A percentile compares a stretch with the other conserved stretches of the same genome.
Conservation (phyloP, 2,329 filamentous ascomycete genomes). For the Botrytis pseudocinerea region DNA sequence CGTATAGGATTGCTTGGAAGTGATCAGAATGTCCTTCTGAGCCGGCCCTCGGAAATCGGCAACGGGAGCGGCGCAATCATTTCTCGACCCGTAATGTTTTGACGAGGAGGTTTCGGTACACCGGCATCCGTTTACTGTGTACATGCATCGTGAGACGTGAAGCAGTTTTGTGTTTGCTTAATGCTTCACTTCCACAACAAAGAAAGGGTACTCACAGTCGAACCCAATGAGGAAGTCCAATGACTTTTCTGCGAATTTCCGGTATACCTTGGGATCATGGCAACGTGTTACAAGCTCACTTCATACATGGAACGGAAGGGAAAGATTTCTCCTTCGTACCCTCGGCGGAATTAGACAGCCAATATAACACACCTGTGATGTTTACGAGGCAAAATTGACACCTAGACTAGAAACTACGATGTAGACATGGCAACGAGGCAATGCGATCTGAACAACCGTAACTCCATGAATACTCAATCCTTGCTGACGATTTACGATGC, state of each 20-base stretch:
- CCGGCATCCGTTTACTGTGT: neutral
- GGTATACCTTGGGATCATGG: neutral
- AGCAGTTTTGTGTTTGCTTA: neutral
- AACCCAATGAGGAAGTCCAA: neutral
- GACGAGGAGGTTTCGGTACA: neutral
- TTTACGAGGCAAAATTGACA: neutral
- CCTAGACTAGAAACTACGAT: neutral
- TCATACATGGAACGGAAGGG: constrained; percentile 1
- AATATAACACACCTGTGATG: neutral
- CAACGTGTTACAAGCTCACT: neutral
- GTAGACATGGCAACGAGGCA: neutral
- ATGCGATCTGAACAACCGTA: neutral
- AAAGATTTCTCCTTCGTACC: neutral
- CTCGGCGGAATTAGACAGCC: neutral
- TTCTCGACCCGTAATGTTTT: neutral
- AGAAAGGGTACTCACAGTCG: neutral
- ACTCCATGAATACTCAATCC: neutral
- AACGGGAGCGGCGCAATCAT: constrained; percentile 3
- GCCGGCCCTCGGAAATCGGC: neutral
- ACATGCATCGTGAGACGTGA: neutral
- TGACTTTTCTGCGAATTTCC: neutral
- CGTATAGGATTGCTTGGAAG: neutral
- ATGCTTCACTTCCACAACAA: neutral
- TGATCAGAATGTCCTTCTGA: neutral
- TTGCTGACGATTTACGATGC: neutral